Conservation (phyloP, 2,329 filamentous ascomycete genomes). For the Cytospora paraplurivora region DNA sequence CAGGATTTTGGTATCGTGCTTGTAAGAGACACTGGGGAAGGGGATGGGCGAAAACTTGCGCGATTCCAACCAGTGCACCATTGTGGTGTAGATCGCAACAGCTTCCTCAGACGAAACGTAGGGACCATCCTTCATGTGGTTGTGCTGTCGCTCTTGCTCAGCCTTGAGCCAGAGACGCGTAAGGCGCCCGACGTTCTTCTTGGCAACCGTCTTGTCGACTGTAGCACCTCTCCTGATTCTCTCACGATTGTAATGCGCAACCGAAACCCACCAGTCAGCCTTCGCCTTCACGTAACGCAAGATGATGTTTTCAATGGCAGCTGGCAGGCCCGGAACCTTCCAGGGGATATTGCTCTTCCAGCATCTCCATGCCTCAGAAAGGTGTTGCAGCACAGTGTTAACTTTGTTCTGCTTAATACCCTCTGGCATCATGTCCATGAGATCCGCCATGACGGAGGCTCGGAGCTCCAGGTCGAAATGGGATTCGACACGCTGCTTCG, state of each 20-base stretch:
- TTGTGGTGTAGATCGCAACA: constrained; percentile 97
- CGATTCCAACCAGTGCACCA: constrained; percentile 97
- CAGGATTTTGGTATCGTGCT: constrained; percentile 98
- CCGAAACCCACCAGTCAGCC: constrained; percentile 99
- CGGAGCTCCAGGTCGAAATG: constrained; percentile 97
- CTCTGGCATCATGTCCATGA: constrained; percentile 99
- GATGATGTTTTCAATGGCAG: constrained; percentile 98
- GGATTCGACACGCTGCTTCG: constrained; percentile 97
- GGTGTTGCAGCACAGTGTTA: constrained; percentile 93
- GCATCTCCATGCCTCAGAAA: constrained; percentile 98
- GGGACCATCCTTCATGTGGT: constrained; percentile 98
- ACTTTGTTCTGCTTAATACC: constrained; percentile 99
- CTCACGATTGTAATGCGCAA: constrained; percentile 98
- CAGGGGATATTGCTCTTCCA: constrained; percentile 99
- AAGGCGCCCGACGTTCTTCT: constrained; percentile 95
- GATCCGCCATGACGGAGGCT: constrained; percentile 96
- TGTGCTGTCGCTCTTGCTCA: constrained; percentile 97
- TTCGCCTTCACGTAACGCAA: constrained; percentile 98
- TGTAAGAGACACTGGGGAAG: constrained; percentile 98
- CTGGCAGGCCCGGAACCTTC: constrained; percentile 96
- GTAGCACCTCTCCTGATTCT: constrained; percentile 94
- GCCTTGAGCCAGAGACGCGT: constrained; percentile 97
- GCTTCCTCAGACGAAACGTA: constrained; percentile 98
- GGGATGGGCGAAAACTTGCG: constrained; percentile 98
- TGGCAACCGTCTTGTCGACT: constrained; percentile 98